Evolutionary conservation across 2,329 filamentous ascomycete genomes (phyloP), one percentile per base, ranked within the genome.

Genomic region (Colletotrichum coccodes): DNA sequence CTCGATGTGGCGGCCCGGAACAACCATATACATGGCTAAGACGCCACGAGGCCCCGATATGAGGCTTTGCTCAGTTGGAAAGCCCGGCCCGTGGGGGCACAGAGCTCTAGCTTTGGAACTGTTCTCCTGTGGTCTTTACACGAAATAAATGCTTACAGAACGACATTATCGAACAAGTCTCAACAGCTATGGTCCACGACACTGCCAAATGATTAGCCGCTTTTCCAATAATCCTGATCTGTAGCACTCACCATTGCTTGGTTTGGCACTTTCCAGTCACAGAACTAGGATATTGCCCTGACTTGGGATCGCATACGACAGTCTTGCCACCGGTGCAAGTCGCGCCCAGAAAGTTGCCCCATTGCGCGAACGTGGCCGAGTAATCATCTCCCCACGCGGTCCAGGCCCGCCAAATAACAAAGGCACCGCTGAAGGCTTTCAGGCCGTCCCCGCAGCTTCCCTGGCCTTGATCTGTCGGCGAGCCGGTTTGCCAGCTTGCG

Each of bases 361-460:
- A 65, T 46, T 53, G 56, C 0, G 62, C 56, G 3, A 65, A 65
- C 5, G 21, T 52, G 8, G 62, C 62, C 5, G 44, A 60, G 23
- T 65, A 65, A 30, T 49, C 57, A 28, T 12, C 18, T 3, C 56
- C 54, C 7, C 30, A 28, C 3, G 56, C 54, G 8, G 47, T 65
- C 62, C 62, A 65, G 9, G 56, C 62, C 7, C 62, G 56, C 62
- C 62, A 65, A 1, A 65, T 44, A 8, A 16, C 21, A 14, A 65
- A 60, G n/a, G 34, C 28, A 18, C 62, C 62, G 30, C 16, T 38
- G 30, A 46, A 61, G 1, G 18, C 23, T n/a, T 18, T 18, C 26
- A 65, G 12, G 7, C 56, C 56, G 26, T 6, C 30, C 2, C 26
- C 46, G 23, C 62, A 65, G 7, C 9, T 7, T 3, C 56, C 62